A percentile compares a stretch with the other conserved stretches of the same genome.
Conservation (phyloP, 441 rosid genomes). For the Pelargonium australe region DNA sequence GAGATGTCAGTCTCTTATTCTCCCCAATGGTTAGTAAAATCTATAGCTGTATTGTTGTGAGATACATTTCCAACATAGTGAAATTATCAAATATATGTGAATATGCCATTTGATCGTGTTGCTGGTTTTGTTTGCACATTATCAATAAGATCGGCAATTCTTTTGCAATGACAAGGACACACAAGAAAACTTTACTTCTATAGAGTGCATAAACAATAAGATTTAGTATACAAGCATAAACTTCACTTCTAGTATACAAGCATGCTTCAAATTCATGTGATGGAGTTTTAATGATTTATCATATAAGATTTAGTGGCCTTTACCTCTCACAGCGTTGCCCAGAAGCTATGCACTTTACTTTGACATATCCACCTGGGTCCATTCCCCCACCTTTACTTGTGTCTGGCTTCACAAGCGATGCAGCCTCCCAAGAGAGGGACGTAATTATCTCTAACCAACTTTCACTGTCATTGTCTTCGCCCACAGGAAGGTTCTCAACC, state of each 20-base stretch:
- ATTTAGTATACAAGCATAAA: too few relatives aligned
- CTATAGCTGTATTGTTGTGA: too few relatives aligned
- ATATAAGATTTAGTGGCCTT: slow-evolving; percentile 14
- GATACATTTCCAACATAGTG: not conserved
- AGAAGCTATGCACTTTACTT: slow-evolving; percentile 92
- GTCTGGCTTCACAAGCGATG: slow-evolving; percentile 88
- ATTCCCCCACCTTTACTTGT: slow-evolving; percentile 91
- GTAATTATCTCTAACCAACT: slow-evolving; percentile 92
- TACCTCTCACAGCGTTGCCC: slow-evolving; percentile 87
- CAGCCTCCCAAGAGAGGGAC: slow-evolving; percentile 96
- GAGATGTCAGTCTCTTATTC: too few relatives aligned
- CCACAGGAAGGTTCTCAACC: slow-evolving; percentile 70
- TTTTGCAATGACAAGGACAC: too few relatives aligned
- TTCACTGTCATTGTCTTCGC: slow-evolving; percentile 56
- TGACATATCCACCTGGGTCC: slow-evolving; percentile 99
- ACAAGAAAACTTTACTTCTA: too few relatives aligned
- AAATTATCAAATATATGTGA: too few relatives aligned
- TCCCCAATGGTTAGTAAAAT: too few relatives aligned
- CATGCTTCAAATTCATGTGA: not conserved
- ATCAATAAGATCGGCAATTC: too few relatives aligned
- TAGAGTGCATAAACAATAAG: too few relatives aligned
- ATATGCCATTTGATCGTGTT: too few relatives aligned
- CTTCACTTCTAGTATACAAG: too few relatives aligned
- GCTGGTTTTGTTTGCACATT: too few relatives aligned
- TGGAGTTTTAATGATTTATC: slow-evolving; percentile 10